Conservation (phyloP, 495 filamentous ascomycete species). For the Talaromyces ruber region DNA sequence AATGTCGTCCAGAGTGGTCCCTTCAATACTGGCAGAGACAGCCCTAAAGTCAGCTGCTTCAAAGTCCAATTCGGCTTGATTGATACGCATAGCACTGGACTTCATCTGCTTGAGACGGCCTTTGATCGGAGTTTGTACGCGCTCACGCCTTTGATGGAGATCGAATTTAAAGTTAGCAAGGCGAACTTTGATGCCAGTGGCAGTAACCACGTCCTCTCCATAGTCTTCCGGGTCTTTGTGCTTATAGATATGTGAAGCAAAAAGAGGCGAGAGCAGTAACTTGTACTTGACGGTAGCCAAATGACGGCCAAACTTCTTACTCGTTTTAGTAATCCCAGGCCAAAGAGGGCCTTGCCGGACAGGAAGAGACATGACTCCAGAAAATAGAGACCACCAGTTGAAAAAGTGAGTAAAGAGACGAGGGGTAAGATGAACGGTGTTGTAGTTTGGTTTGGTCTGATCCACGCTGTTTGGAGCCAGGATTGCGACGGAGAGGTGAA, state of each 20-base stretch:
- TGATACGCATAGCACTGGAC: conserved; percentile 91
- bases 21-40: conserved; percentile 81
- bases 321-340: conserved; percentile 87
- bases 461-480: conserved; percentile 72
- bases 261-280: conserved; percentile 81
- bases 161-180: conserved; percentile 95
- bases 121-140: conserved; percentile 71
- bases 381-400: conserved; percentile 95
- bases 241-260: conserved; percentile 95
- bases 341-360: conserved; percentile 86
- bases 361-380: conserved; percentile 87
- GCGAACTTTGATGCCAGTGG: conserved; percentile 87
- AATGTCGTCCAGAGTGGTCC: conserved; percentile 65
- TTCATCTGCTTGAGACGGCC: conserved; percentile 61
- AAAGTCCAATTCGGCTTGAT: conserved; percentile 85
- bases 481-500: conserved; percentile 87
- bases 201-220: conserved; percentile 69
- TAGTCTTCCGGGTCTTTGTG: conserved; percentile 92
- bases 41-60: conserved; percentile 89
- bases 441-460: conserved; percentile 46
- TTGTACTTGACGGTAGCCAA: conserved; percentile 97
- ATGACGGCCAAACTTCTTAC: conserved; percentile 96
- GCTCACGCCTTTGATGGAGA: conserved; percentile 87
- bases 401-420: conserved; percentile 98
- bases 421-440: conserved; percentile 85